phyloP scores from a whole-genome alignment of 352 stramenopile species.

The Aphanomyces astaci region DNA sequence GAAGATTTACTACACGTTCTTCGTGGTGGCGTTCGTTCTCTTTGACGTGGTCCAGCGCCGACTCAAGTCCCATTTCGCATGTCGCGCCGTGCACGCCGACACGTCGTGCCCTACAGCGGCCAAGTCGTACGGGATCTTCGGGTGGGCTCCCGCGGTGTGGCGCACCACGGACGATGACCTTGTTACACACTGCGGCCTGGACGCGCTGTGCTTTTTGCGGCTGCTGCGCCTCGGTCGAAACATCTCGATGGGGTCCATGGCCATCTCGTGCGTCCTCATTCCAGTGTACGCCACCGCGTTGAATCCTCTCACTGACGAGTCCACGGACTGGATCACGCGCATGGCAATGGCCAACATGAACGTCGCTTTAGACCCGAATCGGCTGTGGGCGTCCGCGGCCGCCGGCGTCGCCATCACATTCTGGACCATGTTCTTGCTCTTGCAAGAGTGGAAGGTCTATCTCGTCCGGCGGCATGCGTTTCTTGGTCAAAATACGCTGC shows the following conservation, averaged over 20 bases:
- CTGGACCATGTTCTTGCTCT: conserved; percentile 51
- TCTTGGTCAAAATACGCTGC: conserved; percentile 43
- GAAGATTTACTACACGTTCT: conserved; percentile 50
- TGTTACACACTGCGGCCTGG: conserved; percentile 61
- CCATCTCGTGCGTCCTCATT: conserved; percentile 49
- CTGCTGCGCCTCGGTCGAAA: conserved; percentile 61
- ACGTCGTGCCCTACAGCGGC: conserved; percentile 29
- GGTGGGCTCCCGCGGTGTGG: conserved; percentile 40
- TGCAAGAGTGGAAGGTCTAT: conserved; percentile 63
- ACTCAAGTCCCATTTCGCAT: conserved; percentile 52
- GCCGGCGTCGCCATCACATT: conserved; percentile 61
- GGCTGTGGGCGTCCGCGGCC: conserved; percentile 57
- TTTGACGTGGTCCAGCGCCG: conserved; percentile 52
- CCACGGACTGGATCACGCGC: conserved; percentile 38
- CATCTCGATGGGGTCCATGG: conserved; percentile 44
- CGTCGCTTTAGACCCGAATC: conserved; percentile 31
- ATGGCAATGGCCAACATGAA: conserved; percentile 74
- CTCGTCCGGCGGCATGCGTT: conserved; percentile 71
- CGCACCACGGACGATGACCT: conserved; percentile 53
- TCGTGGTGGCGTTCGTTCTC: conserved; percentile 40
- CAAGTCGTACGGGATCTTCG: conserved; percentile 33
- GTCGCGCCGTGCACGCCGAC: conserved; percentile 31
- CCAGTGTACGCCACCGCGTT: conserved; percentile 57
- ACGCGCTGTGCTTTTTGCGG: conserved; percentile 63
- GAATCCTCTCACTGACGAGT: neutral